Evolutionary conservation across 2,329 filamentous ascomycete species (phyloP), one percentile per base, ranked within the genome.

Genomic region (Geoglossum cookeanum): DNA sequence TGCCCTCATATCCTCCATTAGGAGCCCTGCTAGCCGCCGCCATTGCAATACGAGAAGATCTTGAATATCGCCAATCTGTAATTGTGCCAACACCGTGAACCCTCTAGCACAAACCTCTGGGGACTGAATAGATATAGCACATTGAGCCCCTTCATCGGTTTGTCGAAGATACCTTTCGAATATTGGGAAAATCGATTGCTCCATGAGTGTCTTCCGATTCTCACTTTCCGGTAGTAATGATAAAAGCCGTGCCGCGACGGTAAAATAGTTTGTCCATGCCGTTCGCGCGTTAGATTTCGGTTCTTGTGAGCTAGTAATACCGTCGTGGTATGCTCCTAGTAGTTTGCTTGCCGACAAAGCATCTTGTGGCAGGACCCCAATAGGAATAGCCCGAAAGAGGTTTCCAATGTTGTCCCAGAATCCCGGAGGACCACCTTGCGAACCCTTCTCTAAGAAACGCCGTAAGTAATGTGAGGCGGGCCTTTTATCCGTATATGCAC

Each of bases 401-500:
- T 74, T 72, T 44, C 77, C 74, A 35, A 94, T 67, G 15, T 78
- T 78, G 30, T 75, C 69, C 92, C 92, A 98, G 65, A 83, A 95
- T 8, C 75, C 77, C 3, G 75, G 70, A 0, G 80, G 74, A 2
- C 85, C 84, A n/a, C 81, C 79, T 64, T 96, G 87, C 0, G 91
- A 94, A 2, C 92, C 91, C 63, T 83, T 86, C 60, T 85, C 82
- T 5, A 97, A 72, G 62, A 94, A 92, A 7, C 80, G 73, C 55
- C 79, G 77, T 3, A 98, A 69, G 27, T 83, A 71, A 59, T 73
- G 78, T 59, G 70, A 75, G 59, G 68, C 77, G 6, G 75, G 66
- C 33, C 76, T 77, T 65, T 81, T 83, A 52, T 74, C 76, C 32
- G 69, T 73, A 66, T 82, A 82, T 57, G 79, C 72, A 4, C 74